Conservation (phyloP, 179 eudicot genomes). For the Corrigiola litoralis region DNA sequence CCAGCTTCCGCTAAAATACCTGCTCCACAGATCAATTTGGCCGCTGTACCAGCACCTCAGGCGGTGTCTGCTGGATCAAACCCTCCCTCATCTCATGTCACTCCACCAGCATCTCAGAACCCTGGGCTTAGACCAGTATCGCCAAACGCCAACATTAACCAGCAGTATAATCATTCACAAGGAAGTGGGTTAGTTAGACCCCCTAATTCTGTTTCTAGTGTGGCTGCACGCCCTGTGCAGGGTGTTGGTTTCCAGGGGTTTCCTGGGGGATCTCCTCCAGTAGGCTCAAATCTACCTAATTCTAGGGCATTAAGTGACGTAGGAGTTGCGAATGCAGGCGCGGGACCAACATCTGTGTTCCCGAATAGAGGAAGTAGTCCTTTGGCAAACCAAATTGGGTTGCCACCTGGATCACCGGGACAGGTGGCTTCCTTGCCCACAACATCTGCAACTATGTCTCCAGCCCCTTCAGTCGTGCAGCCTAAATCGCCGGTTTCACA, state of each 20-base stretch:
- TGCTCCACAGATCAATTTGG: constrained; percentile 70
- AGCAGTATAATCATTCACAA: constrained; percentile 50
- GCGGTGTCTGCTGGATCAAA: constrained; percentile 34
- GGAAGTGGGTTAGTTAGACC: constrained; percentile 53
- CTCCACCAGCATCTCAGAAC: constrained; percentile 40
- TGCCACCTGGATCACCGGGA: constrained; percentile 15
- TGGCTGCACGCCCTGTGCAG: constrained; percentile 36
- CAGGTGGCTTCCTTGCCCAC: constrained; percentile 13
- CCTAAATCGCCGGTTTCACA: constrained; percentile 26
- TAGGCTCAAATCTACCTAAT: constrained; percentile 20
- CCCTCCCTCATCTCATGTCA: constrained; percentile 23
- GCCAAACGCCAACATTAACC: constrained; percentile 43
- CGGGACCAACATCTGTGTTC: constrained; percentile 10
- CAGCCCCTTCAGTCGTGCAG: constrained; percentile 14
- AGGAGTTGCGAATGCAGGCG: constrained; percentile 17
- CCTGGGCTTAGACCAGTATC: constrained; percentile 38
- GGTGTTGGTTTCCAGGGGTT: constrained; percentile 46
- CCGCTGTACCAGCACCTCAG: constrained; percentile 44
- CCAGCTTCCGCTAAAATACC: constrained; percentile 95
- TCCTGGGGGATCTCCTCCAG: constrained; percentile 30
- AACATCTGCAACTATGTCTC: constrained; percentile 17
- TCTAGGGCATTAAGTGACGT: constrained; percentile 11
- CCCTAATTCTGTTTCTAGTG: constrained; percentile 41
- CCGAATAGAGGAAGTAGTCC: constrained; percentile 18
- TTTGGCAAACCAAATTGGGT: constrained; percentile 20